Evolutionary conservation across 176 grass and related monocot genomes (phyloP).

Genomic region (Luzula sylvatica): DNA sequence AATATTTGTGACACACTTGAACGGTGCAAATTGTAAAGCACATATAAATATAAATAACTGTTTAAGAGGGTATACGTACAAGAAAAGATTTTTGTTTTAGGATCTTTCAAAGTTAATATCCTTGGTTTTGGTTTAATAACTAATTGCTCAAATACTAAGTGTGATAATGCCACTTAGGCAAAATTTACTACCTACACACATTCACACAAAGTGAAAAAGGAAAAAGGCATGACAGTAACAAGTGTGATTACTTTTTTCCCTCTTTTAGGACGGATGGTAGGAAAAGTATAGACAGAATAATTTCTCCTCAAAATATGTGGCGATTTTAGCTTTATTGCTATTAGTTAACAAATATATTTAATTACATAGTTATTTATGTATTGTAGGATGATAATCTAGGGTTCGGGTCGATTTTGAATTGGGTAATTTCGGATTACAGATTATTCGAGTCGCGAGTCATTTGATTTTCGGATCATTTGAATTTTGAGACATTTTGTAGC

Average conservation of each 20-base stretch:
- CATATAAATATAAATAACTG: too few species aligned
- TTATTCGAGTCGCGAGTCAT: too few species aligned
- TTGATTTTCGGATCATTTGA: too few species aligned
- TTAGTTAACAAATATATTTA: too few species aligned
- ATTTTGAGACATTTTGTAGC: too few species aligned
- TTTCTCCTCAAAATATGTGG: conserved; percentile 17
- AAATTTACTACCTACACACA: conserved; percentile 12
- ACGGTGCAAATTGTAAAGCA: too few species aligned
- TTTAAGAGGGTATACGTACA: conserved; percentile 7
- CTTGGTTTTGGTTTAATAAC: background rate
- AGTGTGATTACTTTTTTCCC: conserved; percentile 21
- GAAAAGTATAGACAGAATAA: conserved; percentile 21
- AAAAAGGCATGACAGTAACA: conserved; percentile 26
- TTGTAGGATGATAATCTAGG: too few species aligned
- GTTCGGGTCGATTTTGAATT: too few species aligned
- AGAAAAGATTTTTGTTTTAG: background rate
- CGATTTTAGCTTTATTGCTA: conserved; percentile 18
- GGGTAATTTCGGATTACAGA: too few species aligned
- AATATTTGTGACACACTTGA: too few species aligned
- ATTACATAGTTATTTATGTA: too few species aligned
- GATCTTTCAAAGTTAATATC: background rate
- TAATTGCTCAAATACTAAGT: conserved; percentile 10
- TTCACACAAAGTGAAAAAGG: conserved; percentile 19
- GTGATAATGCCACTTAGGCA: conserved; percentile 7
- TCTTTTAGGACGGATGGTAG: background rate